Conservation (phyloP, 2,329 filamentous ascomycete species). For the Fusarium longipes region DNA sequence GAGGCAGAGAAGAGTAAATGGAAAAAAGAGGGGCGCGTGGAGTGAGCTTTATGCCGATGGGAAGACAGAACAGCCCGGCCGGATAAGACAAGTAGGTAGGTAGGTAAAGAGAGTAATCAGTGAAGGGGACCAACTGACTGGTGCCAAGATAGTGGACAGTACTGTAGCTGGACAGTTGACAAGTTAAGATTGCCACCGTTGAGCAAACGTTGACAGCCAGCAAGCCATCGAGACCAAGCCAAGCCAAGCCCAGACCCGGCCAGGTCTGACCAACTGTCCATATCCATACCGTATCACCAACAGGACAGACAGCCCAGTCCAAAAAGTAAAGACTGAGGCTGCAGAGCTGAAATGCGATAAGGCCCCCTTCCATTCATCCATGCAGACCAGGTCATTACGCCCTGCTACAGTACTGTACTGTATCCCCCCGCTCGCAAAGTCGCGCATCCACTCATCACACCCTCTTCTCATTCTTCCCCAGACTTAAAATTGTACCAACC, state of each 20-base stretch:
- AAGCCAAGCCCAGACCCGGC: background rate
- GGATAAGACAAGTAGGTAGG: slow-evolving; percentile 8
- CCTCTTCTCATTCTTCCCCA: slow-evolving; percentile 3
- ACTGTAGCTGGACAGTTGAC: background rate
- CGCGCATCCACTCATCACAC: slow-evolving; percentile 9
- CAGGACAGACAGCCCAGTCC: background rate
- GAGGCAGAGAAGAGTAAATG: background rate
- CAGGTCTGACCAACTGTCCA: background rate
- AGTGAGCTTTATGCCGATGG: slow-evolving; percentile 8
- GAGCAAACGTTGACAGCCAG: background rate
- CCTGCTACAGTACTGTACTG: background rate
- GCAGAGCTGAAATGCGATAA: background rate
- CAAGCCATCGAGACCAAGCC: background rate
- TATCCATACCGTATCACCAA: background rate
- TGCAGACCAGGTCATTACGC: background rate
- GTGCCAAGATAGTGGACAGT: background rate
- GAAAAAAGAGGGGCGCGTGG: slow-evolving; percentile 26
- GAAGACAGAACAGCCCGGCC: background rate
- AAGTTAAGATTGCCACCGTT: background rate
- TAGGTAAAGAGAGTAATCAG: background rate
- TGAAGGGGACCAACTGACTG: background rate
- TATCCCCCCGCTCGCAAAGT: background rate
- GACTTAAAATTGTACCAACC: background rate
- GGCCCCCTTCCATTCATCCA: background rate
- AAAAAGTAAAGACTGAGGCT: background rate